These are phyloP conservation scores for Mortierella polycephala DNA, from an alignment of 371 early-diverging fungal species.

Conservation along the genomic window DNA sequence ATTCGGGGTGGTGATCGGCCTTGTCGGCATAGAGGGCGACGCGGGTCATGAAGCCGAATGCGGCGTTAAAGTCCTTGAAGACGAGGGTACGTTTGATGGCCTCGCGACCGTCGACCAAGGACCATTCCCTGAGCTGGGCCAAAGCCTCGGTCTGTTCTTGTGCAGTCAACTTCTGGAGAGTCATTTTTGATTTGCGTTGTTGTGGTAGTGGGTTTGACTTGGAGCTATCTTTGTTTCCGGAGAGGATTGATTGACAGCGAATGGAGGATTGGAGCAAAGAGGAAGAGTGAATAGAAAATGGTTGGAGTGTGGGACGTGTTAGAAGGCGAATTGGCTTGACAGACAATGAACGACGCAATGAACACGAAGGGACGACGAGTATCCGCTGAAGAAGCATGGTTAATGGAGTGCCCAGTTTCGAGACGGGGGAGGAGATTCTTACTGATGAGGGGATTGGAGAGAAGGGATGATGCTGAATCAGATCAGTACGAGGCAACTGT, in stretches of 20 bases:
- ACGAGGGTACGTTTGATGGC: constrained; percentile 82
- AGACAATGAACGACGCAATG: neutral
- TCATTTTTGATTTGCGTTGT: constrained; percentile 39
- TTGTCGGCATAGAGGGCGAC: constrained; percentile 93
- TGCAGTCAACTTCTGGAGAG: constrained; percentile 56
- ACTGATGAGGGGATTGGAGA: constrained; percentile 11
- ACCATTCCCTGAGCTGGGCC: constrained; percentile 72
- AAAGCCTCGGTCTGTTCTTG: constrained; percentile 64
- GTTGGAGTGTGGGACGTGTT: no score
- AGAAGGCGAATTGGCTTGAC: neutral
- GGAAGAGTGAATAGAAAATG: neutral
- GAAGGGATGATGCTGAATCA: neutral
- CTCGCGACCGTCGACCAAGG: constrained; percentile 74
- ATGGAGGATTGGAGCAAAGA: neutral
- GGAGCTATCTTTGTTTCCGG: no score
- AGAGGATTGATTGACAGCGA: constrained; percentile 4
- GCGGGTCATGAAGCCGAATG: constrained; percentile 94
- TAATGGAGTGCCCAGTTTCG: no score
- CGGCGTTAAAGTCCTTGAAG: constrained; percentile 87
- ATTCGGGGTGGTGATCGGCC: constrained; percentile 95
- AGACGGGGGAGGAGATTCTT: neutral
- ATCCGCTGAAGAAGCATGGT: neutral
- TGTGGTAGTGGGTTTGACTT: no score
- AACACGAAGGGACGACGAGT: neutral
- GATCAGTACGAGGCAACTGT: no score